Evolutionary conservation across 352 stramenopile species (phyloP).

Genomic region (Phytopythium ostracodes): DNA sequence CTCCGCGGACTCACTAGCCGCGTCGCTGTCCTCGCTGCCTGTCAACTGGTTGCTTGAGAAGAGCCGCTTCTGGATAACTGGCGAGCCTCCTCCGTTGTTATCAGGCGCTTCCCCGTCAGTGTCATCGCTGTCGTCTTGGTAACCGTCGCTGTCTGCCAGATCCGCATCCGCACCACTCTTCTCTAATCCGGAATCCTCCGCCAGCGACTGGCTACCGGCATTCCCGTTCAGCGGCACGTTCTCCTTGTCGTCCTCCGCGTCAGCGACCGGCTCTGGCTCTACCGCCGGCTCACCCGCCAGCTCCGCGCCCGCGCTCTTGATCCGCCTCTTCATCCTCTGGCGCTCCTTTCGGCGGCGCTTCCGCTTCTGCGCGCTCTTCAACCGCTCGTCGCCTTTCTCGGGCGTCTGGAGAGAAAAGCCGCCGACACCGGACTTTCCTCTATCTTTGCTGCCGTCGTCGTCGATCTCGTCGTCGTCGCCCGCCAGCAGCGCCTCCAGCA

Average conservation of each 20-base stretch:
- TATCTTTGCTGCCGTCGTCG: too few species aligned
- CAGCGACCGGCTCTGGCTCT: neutral
- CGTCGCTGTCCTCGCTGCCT: conserved; percentile 4
- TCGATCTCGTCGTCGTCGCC: conserved; percentile 3
- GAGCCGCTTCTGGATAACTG: conserved; percentile 6
- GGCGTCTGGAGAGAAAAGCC: neutral
- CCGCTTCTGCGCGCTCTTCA: neutral
- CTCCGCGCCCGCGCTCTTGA: neutral
- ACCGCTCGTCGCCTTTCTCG: neutral
- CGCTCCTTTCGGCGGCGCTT: conserved; percentile 3
- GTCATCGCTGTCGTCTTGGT: neutral
- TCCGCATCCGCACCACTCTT: neutral
- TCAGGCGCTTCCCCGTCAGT: neutral
- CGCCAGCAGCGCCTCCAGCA: conserved; percentile 7
- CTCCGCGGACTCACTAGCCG: neutral
- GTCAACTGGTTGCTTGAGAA: conserved; percentile 2
- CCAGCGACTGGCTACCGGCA: neutral
- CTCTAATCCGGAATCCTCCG: too few species aligned
- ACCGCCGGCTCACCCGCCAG: neutral
- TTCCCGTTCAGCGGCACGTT: neutral
- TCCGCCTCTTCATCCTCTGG: neutral
- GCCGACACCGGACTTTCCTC: too few species aligned
- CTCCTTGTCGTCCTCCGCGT: neutral
- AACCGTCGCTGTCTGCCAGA: neutral
- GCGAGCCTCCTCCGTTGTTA: neutral